phyloP scores from a whole-genome alignment of 306 rosid genomes.

The Cercis canadensis region DNA sequence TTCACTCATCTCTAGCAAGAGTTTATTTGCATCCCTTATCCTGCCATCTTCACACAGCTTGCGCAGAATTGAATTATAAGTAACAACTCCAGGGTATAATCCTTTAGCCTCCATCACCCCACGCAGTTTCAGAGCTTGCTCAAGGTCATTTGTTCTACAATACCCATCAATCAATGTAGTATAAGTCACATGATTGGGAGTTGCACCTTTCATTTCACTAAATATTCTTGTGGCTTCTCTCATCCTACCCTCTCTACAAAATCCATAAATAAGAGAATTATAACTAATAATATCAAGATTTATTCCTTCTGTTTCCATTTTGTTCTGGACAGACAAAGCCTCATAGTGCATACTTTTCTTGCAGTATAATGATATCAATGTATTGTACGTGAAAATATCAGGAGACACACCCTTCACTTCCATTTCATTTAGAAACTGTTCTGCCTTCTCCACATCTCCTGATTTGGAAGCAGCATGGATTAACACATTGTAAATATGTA shows the following conservation, averaged over 20 bases:
- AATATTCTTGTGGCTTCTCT: slow-evolving; percentile 82
- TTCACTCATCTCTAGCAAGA: slow-evolving; percentile 81
- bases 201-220: slow-evolving; percentile 61
- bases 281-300: slow-evolving; percentile 74
- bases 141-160: slow-evolving; percentile 69
- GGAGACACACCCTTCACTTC: slow-evolving; percentile 65
- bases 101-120: slow-evolving; percentile 75
- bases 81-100: slow-evolving; percentile 75
- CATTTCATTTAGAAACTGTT: slow-evolving; percentile 69
- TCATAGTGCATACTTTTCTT: slow-evolving; percentile 82
- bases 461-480: slow-evolving; percentile 86
- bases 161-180: slow-evolving; percentile 87
- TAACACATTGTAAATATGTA: slow-evolving; percentile 76
- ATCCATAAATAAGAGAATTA: slow-evolving; percentile 82
- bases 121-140: slow-evolving; percentile 67
- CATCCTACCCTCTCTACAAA: slow-evolving; percentile 86
- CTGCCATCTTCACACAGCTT: slow-evolving; percentile 79
- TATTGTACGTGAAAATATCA: slow-evolving; percentile 83
- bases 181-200: slow-evolving; percentile 77
- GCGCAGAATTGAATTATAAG: slow-evolving; percentile 80
- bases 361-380: slow-evolving; percentile 77
- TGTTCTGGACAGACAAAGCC: slow-evolving; percentile 71
- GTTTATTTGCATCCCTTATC: slow-evolving; percentile 81
- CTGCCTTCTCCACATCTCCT: slow-evolving; percentile 75
- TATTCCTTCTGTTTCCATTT: slow-evolving; percentile 83